Conservation (phyloP, 208 protist genomes). For the Blastocrithidia nonstop region DNA sequence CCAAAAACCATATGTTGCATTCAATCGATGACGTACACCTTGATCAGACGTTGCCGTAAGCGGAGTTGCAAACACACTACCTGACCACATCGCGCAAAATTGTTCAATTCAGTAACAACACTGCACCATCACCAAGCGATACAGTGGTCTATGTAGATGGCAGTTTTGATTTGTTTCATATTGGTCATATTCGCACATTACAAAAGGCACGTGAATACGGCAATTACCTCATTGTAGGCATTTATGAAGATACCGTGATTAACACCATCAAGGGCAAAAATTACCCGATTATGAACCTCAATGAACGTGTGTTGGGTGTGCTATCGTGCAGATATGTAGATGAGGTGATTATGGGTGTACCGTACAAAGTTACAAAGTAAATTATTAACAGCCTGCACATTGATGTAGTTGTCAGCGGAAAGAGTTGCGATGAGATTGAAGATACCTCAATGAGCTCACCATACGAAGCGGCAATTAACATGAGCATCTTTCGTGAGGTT, state of each 20-base stretch:
- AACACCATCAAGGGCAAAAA: constrained; percentile 83
- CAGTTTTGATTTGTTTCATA: constrained; percentile 96
- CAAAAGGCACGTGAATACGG: constrained; percentile 84
- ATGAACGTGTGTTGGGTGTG: constrained; percentile 94
- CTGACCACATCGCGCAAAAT: constrained; percentile 91
- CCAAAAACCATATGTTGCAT: constrained; percentile 48
- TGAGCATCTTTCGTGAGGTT: constrained; percentile 76
- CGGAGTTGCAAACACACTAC: constrained; percentile 23
- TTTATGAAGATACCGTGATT: constrained; percentile 91
- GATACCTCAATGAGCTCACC: constrained; percentile 1
- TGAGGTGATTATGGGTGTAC: constrained; percentile 97
- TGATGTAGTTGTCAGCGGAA: constrained; percentile 77
- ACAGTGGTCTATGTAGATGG: constrained; percentile 95
- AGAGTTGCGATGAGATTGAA: constrained; percentile 15
- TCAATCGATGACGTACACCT: constrained; percentile 23
- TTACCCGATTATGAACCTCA: constrained; percentile 97
- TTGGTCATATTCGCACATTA: constrained; percentile 91
- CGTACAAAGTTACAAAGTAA: constrained; percentile 82
- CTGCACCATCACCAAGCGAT: constrained; percentile 48
- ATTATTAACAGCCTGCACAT: constrained; percentile 85
- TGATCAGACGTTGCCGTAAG: constrained; percentile 7
- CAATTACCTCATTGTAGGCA: constrained; percentile 92
- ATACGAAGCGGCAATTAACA: constrained; percentile 52
- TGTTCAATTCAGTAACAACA: constrained; percentile 91
- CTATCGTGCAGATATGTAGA: constrained; percentile 95